Evolutionary conservation across 2,329 filamentous ascomycete species (phyloP), one percentile per base, ranked within the genome.

Genomic region (Ramularia collo-cygni): DNA sequence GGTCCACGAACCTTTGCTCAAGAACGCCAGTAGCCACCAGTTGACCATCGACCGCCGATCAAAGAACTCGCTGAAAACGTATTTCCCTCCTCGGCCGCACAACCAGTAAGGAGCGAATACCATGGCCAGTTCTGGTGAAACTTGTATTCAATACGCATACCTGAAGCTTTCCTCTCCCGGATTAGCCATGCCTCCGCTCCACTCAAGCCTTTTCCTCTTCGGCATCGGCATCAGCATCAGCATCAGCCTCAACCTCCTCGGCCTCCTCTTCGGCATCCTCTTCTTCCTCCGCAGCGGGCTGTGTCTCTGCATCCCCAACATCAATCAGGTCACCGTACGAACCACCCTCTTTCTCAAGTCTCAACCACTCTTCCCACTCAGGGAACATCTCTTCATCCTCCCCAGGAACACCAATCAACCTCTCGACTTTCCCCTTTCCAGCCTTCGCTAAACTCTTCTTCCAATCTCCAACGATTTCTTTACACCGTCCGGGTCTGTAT

Each of bases 311-410:
- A 6, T 57, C 60, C 39, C 64, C 64, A 24, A 65, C 64, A 36
- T 66, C 59, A 28, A 60, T 65, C 56, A 49, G 58, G 60, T 44
- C 59, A 59, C 56, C 68, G 47, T 50, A 64, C 42, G 50, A 61
- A 3, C 70, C 72, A 3, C 84, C 83, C 54, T 88, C 81, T 43
- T 74, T 76, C 69, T 96, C 92, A 47, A 95, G 61, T 57, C 76
- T 74, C 53, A 96, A 61, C 71, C 86, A 95, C 64, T 92, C 83
- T 4, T 95, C 85, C 92, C 92, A 98, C 57, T 95, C 87, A 0
- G 90, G 90, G 68, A 98, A 98, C 53, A 98, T 74, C 44, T 74
- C 72, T 44, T 88, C 85, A 53, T 62, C 59, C 14, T 54, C 51
- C 0, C 79, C 84, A 0, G 92, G 92, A 0, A 86, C 75, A 45